A percentile compares a stretch with the other conserved stretches of the same genome.
phyloP scores from a whole-genome alignment of 495 filamentous ascomycete genomes.

The Tuber brumale region DNA sequence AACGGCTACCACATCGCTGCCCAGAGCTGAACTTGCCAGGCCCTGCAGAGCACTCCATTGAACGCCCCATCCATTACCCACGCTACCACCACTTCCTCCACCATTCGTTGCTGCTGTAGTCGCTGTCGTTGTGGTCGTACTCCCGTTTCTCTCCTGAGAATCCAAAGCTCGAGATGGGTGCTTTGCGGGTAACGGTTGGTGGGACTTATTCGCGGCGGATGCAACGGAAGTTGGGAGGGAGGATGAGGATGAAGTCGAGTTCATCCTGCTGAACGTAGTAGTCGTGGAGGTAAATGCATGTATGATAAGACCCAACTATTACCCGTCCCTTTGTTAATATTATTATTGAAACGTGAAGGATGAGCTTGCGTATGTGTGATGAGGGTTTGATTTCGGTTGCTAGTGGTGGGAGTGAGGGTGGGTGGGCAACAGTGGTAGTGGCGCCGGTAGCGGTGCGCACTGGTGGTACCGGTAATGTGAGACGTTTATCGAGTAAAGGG shows the following conservation, averaged over 20 bases:
- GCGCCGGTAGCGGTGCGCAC: not conserved
- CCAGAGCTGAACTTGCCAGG: constrained; percentile 42
- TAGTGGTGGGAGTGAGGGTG: not conserved
- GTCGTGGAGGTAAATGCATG: constrained; percentile 5
- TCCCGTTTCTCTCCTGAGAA: not conserved
- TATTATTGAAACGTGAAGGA: not conserved
- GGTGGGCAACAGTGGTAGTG: not conserved
- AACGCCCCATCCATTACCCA: constrained; percentile 20
- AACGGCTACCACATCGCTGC: constrained; percentile 16
- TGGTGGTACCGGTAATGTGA: not conserved
- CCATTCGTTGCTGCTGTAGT: not conserved
- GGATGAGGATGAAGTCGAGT: not conserved
- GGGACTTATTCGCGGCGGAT: not conserved
- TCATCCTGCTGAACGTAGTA: constrained; percentile 6
- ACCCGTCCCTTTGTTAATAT: not conserved
- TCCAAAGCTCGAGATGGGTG: not conserved
- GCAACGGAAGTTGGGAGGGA: not conserved
- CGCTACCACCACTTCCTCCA: constrained; percentile 10
- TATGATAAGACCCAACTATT: not conserved
- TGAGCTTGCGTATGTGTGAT: constrained; percentile 1
- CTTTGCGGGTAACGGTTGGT: constrained; percentile 4
- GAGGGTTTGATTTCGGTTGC: not conserved
- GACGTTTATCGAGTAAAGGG: not conserved
- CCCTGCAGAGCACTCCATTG: constrained; percentile 41
- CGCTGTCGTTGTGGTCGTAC: not conserved